Percentiles rank a stretch among this genome's conserved stretches.
Evolutionary conservation across 257 asterid genomes (phyloP).

Genomic region (Solanum bulbocastanum): DNA sequence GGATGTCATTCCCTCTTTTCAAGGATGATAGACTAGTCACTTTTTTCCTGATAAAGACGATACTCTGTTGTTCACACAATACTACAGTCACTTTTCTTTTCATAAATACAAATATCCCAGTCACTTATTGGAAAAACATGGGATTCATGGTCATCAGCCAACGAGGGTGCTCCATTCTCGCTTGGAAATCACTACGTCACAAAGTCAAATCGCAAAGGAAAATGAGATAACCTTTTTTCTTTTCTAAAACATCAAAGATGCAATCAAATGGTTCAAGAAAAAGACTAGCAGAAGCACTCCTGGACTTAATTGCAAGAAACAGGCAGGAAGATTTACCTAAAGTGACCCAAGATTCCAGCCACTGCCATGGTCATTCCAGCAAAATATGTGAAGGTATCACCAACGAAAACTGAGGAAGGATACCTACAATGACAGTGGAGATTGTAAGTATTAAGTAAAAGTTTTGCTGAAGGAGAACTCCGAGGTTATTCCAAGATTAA

Average conservation of each 20-base stretch:
- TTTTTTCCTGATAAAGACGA: not conserved
- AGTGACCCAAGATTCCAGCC: constrained; percentile 83
- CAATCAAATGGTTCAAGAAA: not conserved
- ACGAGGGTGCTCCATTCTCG: not conserved
- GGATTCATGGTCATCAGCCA: not conserved
- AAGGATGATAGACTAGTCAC: not conserved
- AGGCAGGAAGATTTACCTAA: constrained; percentile 33
- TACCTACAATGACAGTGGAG: constrained; percentile 32
- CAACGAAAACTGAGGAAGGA: constrained; percentile 85
- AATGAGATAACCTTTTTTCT: not conserved
- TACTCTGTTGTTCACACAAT: not conserved
- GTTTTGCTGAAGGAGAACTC: not conserved
- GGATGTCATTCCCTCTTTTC: not conserved
- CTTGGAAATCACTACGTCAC: not conserved
- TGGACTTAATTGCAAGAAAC: not conserved
- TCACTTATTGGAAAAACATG: not conserved
- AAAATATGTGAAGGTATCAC: constrained; percentile 81
- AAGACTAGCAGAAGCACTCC: not conserved
- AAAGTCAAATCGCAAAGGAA: not conserved
- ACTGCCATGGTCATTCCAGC: constrained; percentile 96
- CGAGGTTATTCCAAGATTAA: not conserved
- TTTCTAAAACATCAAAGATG: not conserved
- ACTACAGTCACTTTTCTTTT: not conserved
- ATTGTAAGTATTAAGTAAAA: not conserved
- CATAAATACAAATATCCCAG: not conserved